A percentile compares a stretch with the other conserved stretches of the same genome.
phyloP scores from a whole-genome alignment of 371 early-diverging fungal species.

The Rhizopus delemar region DNA sequence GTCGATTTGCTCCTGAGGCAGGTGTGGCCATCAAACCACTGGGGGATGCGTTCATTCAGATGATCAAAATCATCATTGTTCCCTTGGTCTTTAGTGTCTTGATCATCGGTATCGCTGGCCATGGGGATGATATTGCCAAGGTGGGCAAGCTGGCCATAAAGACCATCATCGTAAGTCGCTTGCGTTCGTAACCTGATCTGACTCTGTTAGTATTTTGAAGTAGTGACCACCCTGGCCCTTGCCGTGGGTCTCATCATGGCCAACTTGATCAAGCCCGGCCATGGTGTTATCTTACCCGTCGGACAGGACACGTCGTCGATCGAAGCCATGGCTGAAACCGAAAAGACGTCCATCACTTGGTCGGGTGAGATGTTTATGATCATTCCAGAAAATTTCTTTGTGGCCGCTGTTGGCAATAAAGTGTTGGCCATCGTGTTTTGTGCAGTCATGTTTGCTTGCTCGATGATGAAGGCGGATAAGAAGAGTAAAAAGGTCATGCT shows the following conservation, averaged over 20 bases:
- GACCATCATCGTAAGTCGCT: slow-evolving; percentile 52
- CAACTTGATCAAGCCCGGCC: slow-evolving; percentile 70
- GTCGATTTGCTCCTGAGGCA: slow-evolving; percentile 56
- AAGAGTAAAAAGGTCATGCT: slow-evolving; percentile 60
- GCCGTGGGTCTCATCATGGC: slow-evolving; percentile 70
- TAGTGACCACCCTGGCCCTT: slow-evolving; percentile 70
- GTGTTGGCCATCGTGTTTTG: slow-evolving; percentile 73
- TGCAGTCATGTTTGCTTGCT: slow-evolving; percentile 70
- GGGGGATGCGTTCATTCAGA: slow-evolving; percentile 63
- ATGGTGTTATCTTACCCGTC: slow-evolving; percentile 26
- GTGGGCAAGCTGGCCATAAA: slow-evolving; percentile 72
- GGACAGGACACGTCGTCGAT: slow-evolving; percentile 22
- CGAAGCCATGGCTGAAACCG: slow-evolving; percentile 27
- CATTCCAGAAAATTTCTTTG: slow-evolving; percentile 60
- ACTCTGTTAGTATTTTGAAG: slow-evolving; percentile 59
- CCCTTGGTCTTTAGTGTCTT: slow-evolving; percentile 66
- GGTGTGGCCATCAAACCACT: slow-evolving; percentile 50
- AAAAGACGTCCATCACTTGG: slow-evolving; percentile 54
- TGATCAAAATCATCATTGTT: slow-evolving; percentile 69
- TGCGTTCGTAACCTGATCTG: neutral
- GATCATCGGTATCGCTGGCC: slow-evolving; percentile 74
- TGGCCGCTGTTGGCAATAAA: slow-evolving; percentile 50
- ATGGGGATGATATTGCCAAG: slow-evolving; percentile 67
- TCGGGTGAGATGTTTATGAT: slow-evolving; percentile 55
- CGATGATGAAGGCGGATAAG: slow-evolving; percentile 58